Percentiles rank a stretch among this genome's conserved stretches.
phyloP scores from a whole-genome alignment of 805 yeast genomes.

The Crinitomyces ghanaensis region DNA sequence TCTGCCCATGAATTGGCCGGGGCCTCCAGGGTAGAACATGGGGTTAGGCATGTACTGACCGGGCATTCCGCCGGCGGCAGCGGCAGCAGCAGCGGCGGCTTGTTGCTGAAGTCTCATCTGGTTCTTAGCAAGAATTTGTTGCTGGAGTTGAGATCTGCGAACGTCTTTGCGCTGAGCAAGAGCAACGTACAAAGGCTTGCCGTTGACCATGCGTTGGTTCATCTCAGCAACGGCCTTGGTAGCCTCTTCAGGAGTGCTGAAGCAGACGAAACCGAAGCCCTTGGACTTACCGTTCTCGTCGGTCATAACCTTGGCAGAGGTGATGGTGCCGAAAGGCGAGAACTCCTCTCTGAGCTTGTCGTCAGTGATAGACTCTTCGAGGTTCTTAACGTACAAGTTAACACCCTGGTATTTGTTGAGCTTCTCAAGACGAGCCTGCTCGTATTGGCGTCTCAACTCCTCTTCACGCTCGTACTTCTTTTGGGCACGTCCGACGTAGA shows the following conservation, averaged over 20 bases:
- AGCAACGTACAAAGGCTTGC: conserved; percentile 96
- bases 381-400: conserved; percentile 91
- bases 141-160: conserved; percentile 92
- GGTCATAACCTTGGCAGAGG: conserved; percentile 93
- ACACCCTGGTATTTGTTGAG: conserved; percentile 93
- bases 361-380: conserved; percentile 87
- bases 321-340: conserved; percentile 84
- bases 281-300: conserved; percentile 91
- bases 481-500: conserved; percentile 98
- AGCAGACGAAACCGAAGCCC: conserved; percentile 98
- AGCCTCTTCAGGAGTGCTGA: conserved; percentile 97
- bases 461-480: conserved; percentile 96
- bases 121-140: conserved; percentile 96
- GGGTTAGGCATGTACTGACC: conserved; percentile 72
- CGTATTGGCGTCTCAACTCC: conserved; percentile 91
- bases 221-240: conserved; percentile 96
- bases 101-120: conserved; percentile 98
- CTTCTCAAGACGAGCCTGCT: conserved; percentile 82
- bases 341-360: conserved; percentile 88
- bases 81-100: too few relatives aligned
- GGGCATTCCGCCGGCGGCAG: conserved; percentile 65
- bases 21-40: conserved; percentile 62
- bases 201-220: conserved; percentile 92
- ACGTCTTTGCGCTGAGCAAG: conserved; percentile 98
- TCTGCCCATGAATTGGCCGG: conserved; percentile 67